Percentiles rank a stretch among this genome's conserved stretches.
phyloP scores from a whole-genome alignment of 2,329 filamentous ascomycete species.

The Alternaria sp. region DNA sequence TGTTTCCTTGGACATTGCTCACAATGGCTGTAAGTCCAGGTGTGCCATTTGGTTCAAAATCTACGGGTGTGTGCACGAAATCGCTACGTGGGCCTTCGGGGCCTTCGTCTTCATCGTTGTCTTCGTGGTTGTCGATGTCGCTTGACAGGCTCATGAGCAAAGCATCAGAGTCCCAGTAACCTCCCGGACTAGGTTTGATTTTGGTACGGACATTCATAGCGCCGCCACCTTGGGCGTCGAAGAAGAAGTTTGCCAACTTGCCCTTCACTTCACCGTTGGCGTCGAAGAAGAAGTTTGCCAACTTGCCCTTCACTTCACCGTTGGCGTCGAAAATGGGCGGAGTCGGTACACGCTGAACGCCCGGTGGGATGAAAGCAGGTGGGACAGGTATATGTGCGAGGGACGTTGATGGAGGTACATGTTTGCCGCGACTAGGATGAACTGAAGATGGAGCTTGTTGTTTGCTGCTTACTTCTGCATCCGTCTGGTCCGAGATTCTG shows the following conservation, averaged over 20 bases:
- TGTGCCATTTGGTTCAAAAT: conserved; percentile 9
- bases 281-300: conserved; percentile 45
- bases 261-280: conserved; percentile 35
- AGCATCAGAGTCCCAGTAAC: conserved; percentile 48
- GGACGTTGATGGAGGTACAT: conserved; percentile 1
- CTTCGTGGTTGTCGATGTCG: conserved; percentile 17
- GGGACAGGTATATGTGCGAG: conserved; percentile 31
- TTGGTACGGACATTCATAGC: conserved; percentile 9
- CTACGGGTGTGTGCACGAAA: background rate
- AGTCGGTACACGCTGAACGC: conserved; percentile 34
- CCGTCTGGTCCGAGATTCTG: conserved; percentile 18
- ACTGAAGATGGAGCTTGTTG: background rate
- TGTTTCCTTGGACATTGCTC: background rate
- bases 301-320: conserved; percentile 38
- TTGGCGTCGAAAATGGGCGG: conserved; percentile 35
- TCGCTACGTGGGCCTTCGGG: conserved; percentile 26
- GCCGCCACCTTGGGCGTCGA: conserved; percentile 33
- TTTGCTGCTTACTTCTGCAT: conserved; percentile 15
- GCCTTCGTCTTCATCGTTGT: conserved; percentile 32
- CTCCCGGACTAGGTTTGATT: conserved; percentile 20
- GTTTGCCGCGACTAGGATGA: background rate
- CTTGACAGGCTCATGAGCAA: conserved; percentile 44
- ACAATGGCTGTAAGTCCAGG: conserved; percentile 1
- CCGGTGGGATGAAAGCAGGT: conserved; percentile 39
- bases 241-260: conserved; percentile 46